phyloP scores from a whole-genome alignment of 1,284 basidiomycete genomes.

The Microbotryum violaceum region DNA sequence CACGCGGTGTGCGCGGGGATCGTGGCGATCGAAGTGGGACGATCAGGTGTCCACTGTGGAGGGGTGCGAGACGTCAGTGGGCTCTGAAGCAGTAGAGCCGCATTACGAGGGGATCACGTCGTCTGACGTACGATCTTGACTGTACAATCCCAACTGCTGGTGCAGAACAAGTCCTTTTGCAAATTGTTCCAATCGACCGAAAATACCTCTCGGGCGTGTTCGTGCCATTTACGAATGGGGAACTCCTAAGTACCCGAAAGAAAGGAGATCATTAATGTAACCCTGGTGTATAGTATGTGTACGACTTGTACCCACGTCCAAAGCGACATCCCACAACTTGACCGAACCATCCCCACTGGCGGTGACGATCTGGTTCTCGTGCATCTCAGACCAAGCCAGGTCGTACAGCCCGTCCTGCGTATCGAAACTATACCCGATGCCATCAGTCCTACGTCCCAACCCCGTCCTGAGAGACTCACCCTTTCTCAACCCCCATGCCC shows the following conservation, averaged over 20 bases:
- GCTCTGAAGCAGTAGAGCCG: no score
- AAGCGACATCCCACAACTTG: conserved; percentile 80
- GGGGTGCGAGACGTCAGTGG: no score
- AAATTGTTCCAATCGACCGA: conserved; percentile 97
- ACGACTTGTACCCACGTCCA: conserved; percentile 56
- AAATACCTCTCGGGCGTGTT: conserved; percentile 86
- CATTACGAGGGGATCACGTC: no score
- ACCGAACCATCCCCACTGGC: conserved; percentile 87
- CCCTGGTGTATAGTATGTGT: not conserved
- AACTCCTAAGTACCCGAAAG: conserved; percentile 53
- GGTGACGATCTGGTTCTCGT: conserved; percentile 88
- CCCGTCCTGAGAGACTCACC: conserved; percentile 10
- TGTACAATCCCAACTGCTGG: conserved; percentile 84
- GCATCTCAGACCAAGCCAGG: conserved; percentile 82
- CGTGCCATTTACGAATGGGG: conserved; percentile 85
- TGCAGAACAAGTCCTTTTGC: conserved; percentile 80
- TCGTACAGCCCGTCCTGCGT: conserved; percentile 92
- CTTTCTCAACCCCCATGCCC: conserved; percentile 18
- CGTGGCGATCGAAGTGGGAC: conserved; percentile 65
- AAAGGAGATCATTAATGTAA: not conserved
- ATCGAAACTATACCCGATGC: conserved; percentile 58
- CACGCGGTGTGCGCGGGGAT: conserved; percentile 74
- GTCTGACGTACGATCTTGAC: conserved; percentile 65
- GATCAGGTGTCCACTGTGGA: conserved; percentile 74
- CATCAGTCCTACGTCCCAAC: not conserved